Conservation (phyloP, 2,329 filamentous ascomycete species). For the Aspergillus luchuensis region DNA sequence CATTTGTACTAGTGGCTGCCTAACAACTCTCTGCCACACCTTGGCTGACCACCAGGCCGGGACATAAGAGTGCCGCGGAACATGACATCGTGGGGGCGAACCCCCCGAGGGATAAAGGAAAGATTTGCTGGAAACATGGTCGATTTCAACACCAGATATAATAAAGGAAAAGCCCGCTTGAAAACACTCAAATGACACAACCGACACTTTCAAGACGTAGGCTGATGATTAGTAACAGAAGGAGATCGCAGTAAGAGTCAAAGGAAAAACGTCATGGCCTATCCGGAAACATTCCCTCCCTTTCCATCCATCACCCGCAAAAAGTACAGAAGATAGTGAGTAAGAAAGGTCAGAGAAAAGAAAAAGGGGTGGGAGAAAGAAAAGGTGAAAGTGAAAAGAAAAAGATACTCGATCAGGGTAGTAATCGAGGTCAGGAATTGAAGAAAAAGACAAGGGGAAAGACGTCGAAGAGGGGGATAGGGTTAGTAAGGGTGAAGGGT, state of each 20-base stretch:
- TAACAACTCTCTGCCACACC: constrained; percentile 11
- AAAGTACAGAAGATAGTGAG: constrained; percentile 27
- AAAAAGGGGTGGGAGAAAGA: constrained; percentile 32
- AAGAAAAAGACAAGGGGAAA: neutral
- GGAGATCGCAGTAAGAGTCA: constrained; percentile 21
- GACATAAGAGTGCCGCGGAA: neutral
- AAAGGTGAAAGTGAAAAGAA: constrained; percentile 23
- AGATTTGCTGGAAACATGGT: constrained; percentile 17
- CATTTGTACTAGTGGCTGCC: constrained; percentile 17
- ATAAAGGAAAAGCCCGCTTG: constrained; percentile 19
- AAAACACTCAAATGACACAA: constrained; percentile 24
- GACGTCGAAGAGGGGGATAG: neutral
- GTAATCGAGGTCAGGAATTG: neutral
- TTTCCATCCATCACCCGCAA: constrained; percentile 26
- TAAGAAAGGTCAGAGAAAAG: constrained; percentile 30
- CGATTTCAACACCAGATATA: constrained; percentile 20
- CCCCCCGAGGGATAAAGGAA: constrained; percentile 8
- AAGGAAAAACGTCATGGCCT: constrained; percentile 30
- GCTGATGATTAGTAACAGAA: constrained; percentile 25
- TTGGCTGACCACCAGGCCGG: constrained; percentile 6
- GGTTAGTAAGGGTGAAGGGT: constrained; percentile 1
- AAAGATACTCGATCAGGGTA: constrained; percentile 14
- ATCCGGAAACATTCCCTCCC: constrained; percentile 30
- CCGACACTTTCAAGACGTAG: constrained; percentile 20
- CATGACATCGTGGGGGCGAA: constrained; percentile 1